Evolutionary conservation across 768 basidiomycete genomes (phyloP).

Genomic region (Kwoniella newhampshirensis): DNA sequence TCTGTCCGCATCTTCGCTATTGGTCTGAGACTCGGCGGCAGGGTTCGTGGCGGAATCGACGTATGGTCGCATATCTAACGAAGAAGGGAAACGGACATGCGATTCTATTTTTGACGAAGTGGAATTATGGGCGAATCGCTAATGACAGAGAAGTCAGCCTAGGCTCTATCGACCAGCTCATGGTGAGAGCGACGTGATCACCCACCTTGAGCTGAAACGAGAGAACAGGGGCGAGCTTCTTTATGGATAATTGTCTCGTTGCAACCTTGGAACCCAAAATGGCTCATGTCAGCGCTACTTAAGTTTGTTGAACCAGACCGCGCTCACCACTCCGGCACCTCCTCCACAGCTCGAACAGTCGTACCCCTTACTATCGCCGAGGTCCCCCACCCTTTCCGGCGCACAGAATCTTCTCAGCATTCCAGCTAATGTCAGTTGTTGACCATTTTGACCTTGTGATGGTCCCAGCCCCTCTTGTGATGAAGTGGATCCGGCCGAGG

Average conservation of each 20-base stretch:
- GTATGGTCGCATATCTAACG: slow-evolving; percentile 84
- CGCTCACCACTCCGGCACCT: slow-evolving; percentile 32
- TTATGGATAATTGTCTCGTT: slow-evolving; percentile 79
- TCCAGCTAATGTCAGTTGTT: slow-evolving; percentile 64
- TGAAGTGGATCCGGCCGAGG: slow-evolving; percentile 8
- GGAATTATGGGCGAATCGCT: slow-evolving; percentile 81
- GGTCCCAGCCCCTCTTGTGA: slow-evolving; percentile 55
- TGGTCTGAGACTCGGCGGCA: background rate
- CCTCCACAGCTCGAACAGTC: slow-evolving; percentile 74
- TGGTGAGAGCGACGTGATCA: too few relatives aligned
- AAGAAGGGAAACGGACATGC: slow-evolving; percentile 75
- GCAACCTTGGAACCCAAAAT: slow-evolving; percentile 73
- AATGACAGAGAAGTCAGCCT: too few relatives aligned
- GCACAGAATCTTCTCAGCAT: slow-evolving; percentile 72
- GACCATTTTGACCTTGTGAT: slow-evolving; percentile 6
- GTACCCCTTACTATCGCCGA: slow-evolving; percentile 63
- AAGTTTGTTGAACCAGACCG: too few relatives aligned
- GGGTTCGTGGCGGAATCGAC: slow-evolving; percentile 48
- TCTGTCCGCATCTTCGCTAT: background rate
- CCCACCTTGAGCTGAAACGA: slow-evolving; percentile 92
- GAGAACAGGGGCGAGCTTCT: slow-evolving; percentile 80
- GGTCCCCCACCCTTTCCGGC: slow-evolving; percentile 72
- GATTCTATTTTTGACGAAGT: slow-evolving; percentile 80
- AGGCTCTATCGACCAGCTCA: too few relatives aligned
- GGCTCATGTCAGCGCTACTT: too few relatives aligned